A percentile compares a stretch with the other conserved stretches of the same genome.
Conservation (phyloP, 805 yeast species). For the Jamesozyma piceae region DNA sequence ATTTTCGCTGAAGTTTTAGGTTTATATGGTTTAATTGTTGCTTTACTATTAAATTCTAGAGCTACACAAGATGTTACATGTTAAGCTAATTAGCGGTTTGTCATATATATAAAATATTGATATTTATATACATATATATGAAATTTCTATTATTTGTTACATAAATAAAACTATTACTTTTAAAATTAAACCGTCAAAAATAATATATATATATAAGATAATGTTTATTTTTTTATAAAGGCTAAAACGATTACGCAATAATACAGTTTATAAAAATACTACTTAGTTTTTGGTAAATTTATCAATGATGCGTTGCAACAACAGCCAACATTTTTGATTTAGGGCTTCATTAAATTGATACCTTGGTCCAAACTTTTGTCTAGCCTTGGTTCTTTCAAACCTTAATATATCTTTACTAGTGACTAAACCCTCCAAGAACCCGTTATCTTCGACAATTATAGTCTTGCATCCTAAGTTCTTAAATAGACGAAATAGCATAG, state of each 20-base stretch:
- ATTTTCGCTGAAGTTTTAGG: slow-evolving; percentile 99
- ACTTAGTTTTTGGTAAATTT: slow-evolving; percentile 6
- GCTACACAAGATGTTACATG: slow-evolving; percentile 88
- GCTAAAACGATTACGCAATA: too few species aligned
- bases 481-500: slow-evolving; percentile 57
- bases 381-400: slow-evolving; percentile 38
- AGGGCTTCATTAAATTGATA: slow-evolving; percentile 18
- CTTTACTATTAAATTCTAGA: slow-evolving; percentile 93
- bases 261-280: too few species aligned
- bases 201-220: too few species aligned
- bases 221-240: too few species aligned
- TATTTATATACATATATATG: too few species aligned
- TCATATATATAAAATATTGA: slow-evolving; percentile 8
- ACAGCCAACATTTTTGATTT: slow-evolving; percentile 20
- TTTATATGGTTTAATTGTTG: slow-evolving; percentile 96
- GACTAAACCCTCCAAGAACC: slow-evolving; percentile 59
- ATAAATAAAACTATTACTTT: too few species aligned
- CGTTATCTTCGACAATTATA: slow-evolving; percentile 55
- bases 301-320: slow-evolving; percentile 12
- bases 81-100: slow-evolving; percentile 31
- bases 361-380: slow-evolving; percentile 23
- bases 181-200: too few species aligned
- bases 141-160: too few species aligned
- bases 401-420: slow-evolving; percentile 77
- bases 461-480: slow-evolving; percentile 71